A percentile compares a stretch with the other conserved stretches of the same genome.
Conservation (phyloP, 352 stramenopile species). For the Saprolegnia parasitica region DNA sequence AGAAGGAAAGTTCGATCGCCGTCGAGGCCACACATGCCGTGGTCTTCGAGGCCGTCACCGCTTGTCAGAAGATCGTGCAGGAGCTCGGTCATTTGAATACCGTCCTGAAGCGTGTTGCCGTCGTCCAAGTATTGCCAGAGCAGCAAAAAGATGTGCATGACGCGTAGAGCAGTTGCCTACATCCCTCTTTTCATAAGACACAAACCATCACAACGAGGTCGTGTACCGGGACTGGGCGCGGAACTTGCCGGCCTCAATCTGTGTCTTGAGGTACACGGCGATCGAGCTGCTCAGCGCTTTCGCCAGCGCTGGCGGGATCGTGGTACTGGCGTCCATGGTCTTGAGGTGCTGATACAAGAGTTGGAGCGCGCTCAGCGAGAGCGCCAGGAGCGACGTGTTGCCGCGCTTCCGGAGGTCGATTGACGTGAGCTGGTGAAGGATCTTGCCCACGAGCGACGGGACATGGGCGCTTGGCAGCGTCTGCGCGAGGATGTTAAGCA, state of each 20-base stretch:
- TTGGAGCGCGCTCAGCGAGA: slow-evolving; percentile 15
- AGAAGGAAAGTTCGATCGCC: background rate
- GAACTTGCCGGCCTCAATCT: slow-evolving; percentile 21
- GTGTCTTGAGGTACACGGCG: slow-evolving; percentile 19
- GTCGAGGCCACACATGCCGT: slow-evolving; percentile 4
- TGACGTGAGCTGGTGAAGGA: slow-evolving; percentile 1
- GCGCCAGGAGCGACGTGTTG: background rate
- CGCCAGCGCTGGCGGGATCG: background rate
- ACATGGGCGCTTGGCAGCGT: background rate
- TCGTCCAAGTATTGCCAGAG: slow-evolving; percentile 23
- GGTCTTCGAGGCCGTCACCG: slow-evolving; percentile 18
- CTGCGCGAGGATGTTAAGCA: background rate
- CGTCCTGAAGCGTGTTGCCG: background rate
- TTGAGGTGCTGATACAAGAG: slow-evolving; percentile 8
- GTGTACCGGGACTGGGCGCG: slow-evolving; percentile 7
- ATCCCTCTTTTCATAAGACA: background rate
- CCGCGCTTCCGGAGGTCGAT: slow-evolving; percentile 3
- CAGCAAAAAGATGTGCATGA: slow-evolving; percentile 23
- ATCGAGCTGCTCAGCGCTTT: slow-evolving; percentile 13
- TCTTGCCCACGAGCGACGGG: slow-evolving; percentile 11
- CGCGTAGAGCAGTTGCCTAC: slow-evolving; percentile 25
- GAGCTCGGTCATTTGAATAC: background rate
- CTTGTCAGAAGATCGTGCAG: slow-evolving; percentile 26
- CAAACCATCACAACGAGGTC: background rate
- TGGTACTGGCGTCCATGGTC: background rate